Base-by-base conservation (phyloP, 495 filamentous ascomycete genomes). In the Aspergillus conjunctus region DNA sequence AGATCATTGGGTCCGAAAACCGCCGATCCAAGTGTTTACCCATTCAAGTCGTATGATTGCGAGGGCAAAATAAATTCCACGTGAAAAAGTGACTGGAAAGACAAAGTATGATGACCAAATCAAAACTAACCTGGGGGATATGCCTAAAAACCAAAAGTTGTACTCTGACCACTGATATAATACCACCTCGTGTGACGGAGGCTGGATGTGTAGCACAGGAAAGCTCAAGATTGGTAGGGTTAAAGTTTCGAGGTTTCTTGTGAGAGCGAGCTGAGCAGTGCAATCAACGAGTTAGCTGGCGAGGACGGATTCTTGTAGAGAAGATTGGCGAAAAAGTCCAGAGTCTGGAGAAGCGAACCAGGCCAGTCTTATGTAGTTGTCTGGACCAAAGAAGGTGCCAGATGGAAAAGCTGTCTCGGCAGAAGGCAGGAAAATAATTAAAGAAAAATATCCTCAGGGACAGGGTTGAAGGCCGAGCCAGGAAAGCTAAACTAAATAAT, bases 1-100 rank as follows among this genome's bases (percentile, higher is more conserved):
- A 43, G 52, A 54, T 17, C 37, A 30, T 34, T 18, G 32, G 58
- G 51, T 54, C 58, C 58, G 58, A 31, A 45, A 54, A 54, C 26
- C 41, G 58, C 58, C 41, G 58, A 60, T 37, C 41, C 26, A 22
- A 54, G 11, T 9, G 21, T 17, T 31, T 9, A 51, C 51, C 9
- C 18, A 41, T 51, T 51, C 30, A 14, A 31, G 12, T 51, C 49
- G 30, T 54, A 49, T 44, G 33, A 34, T 21, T n/a, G 26, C 11
- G n/a, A 46, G 12, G 20, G 22, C 14, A 52, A 52, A 39, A 49
- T 48, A 59, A 59, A 59, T 15, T 31, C 30, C 51, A n/a, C 41
- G 12, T 22, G 14, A 41, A 41, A 18, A 21, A 54, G 6, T 26
- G n/a, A 41, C 11, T 14, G 8, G 49, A 51, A 32, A 51, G 21